These are phyloP conservation scores for Pseudognaphalium luteoalbum DNA, from an alignment of 129 eudicot species.

Conservation along the genomic window DNA sequence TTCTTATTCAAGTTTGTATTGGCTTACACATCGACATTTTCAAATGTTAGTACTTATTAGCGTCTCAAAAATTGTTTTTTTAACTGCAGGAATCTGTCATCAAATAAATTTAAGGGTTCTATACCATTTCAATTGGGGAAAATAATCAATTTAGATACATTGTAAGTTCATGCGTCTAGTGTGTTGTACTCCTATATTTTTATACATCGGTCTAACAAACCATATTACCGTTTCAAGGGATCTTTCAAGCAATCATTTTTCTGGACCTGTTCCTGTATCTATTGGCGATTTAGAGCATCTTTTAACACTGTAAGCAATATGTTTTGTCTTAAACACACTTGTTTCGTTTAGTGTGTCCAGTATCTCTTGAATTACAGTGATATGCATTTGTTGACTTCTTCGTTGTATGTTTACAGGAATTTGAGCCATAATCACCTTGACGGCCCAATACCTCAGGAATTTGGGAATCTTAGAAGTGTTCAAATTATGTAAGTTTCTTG, in stretches of 20 bases:
- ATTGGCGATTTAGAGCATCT: conserved; percentile 93
- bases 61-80: conserved; percentile 10
- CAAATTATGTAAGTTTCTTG: conserved; percentile 56
- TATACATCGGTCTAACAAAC: not conserved
- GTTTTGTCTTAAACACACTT: not conserved
- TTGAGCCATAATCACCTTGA: conserved; percentile 70
- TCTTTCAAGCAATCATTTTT: conserved; percentile 75
- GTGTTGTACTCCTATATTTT: not conserved
- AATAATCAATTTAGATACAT: conserved; percentile 74
- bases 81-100: conserved; percentile 68
- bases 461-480: conserved; percentile 84
- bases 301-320: conserved; percentile 59
- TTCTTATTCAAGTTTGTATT: not conserved
- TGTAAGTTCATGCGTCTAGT: conserved; percentile 45
- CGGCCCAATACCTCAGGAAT: conserved; percentile 76
- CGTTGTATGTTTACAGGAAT: conserved; percentile 43
- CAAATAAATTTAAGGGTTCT: conserved; percentile 66
- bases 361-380: too few relatives aligned
- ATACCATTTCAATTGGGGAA: conserved; percentile 81
- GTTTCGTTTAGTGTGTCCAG: not conserved
- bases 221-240: conserved; percentile 44
- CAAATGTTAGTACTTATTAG: not conserved
- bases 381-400: not conserved
- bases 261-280: conserved; percentile 72
- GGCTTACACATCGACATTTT: not conserved